These are phyloP conservation scores for Cutaneotrichosporon sp. DNA, from an alignment of 1,284 basidiomycete genomes.

Conservation along the genomic window DNA sequence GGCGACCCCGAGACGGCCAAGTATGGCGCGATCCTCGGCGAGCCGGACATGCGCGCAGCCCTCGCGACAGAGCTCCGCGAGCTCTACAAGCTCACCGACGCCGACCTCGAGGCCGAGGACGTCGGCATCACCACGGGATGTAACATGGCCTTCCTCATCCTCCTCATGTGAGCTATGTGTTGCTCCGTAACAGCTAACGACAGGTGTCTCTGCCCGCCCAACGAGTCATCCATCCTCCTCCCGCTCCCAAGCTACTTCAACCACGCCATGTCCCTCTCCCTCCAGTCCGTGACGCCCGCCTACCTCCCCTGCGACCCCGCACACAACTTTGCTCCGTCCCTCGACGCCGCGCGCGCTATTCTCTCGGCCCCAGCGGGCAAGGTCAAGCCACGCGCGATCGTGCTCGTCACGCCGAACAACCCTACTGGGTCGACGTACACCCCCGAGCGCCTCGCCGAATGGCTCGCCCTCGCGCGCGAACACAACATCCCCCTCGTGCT, in stretches of 20 bases:
- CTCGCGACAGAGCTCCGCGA: slow-evolving; percentile 67
- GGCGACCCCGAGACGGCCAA: slow-evolving; percentile 58
- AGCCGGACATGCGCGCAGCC: slow-evolving; percentile 61
- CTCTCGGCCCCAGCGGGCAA: slow-evolving; percentile 14
- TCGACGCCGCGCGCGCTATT: slow-evolving; percentile 33
- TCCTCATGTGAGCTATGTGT: slow-evolving; percentile 29
- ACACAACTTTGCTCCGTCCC: slow-evolving; percentile 64
- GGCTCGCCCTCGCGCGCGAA: slow-evolving; percentile 64
- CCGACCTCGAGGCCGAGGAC: slow-evolving; percentile 20
- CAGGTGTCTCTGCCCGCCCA: slow-evolving; percentile 64
- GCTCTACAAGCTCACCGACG: slow-evolving; percentile 59
- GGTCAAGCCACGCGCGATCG: slow-evolving; percentile 62
- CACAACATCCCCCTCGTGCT: slow-evolving; percentile 71
- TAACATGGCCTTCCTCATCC: slow-evolving; percentile 53
- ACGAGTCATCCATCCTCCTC: slow-evolving; percentile 70
- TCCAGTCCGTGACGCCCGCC: slow-evolving; percentile 66
- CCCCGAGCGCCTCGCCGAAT: slow-evolving; percentile 62
- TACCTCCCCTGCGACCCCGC: slow-evolving; percentile 62
- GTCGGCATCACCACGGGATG: slow-evolving; percentile 49
- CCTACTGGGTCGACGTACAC: slow-evolving; percentile 74
- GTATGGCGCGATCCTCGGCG: slow-evolving; percentile 71
- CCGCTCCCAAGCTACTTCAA: slow-evolving; percentile 83
- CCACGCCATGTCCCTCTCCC: slow-evolving; percentile 73
- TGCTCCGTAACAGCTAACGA: background rate
- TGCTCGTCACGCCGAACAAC: slow-evolving; percentile 64